Evolutionary conservation across 441 rosid genomes (phyloP).

Genomic region (Brassica balearica): DNA sequence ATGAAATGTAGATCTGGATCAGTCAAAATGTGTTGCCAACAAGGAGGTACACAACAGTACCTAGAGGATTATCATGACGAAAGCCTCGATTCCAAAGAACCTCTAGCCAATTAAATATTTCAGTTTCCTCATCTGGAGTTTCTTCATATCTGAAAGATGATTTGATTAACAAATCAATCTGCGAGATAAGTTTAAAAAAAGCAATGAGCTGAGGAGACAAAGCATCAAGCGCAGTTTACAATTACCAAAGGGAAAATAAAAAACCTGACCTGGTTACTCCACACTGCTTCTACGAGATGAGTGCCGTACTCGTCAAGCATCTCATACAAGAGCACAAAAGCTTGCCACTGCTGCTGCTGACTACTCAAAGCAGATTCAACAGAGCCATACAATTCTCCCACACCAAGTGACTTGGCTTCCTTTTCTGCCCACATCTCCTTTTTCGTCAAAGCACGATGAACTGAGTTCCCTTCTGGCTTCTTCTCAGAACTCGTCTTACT

Average conservation of each 20-base stretch:
- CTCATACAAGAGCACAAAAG: slow-evolving; percentile 85
- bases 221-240: slow-evolving; percentile 18
- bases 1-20: slow-evolving; percentile 13
- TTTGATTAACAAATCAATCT: slow-evolving; percentile 77
- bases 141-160: slow-evolving; percentile 60
- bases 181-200: slow-evolving; percentile 43
- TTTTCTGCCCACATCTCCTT: slow-evolving; percentile 86
- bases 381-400: slow-evolving; percentile 62
- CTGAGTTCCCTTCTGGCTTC: slow-evolving; percentile 50
- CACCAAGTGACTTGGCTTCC: slow-evolving; percentile 94
- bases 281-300: slow-evolving; percentile 96
- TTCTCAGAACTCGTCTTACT: slow-evolving; percentile 49
- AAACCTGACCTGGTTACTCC: slow-evolving; percentile 93
- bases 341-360: slow-evolving; percentile 86
- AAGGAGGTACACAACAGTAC: slow-evolving; percentile 46
- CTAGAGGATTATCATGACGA: slow-evolving; percentile 91
- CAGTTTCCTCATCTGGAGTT: slow-evolving; percentile 50
- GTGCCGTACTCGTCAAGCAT: slow-evolving; percentile 97
- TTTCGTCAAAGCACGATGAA: slow-evolving; percentile 65
- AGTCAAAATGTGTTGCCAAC: slow-evolving; percentile 25
- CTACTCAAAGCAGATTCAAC: slow-evolving; percentile 53
- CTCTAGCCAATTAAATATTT: slow-evolving; percentile 78
- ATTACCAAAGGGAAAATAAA: not conserved
- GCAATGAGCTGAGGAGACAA: slow-evolving; percentile 33
- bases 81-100: slow-evolving; percentile 93